Percentiles rank a stretch among this genome's conserved stretches.
These are phyloP conservation scores for Mycena belliarum DNA, from an alignment of 768 basidiomycete genomes.

Conservation along the genomic window DNA sequence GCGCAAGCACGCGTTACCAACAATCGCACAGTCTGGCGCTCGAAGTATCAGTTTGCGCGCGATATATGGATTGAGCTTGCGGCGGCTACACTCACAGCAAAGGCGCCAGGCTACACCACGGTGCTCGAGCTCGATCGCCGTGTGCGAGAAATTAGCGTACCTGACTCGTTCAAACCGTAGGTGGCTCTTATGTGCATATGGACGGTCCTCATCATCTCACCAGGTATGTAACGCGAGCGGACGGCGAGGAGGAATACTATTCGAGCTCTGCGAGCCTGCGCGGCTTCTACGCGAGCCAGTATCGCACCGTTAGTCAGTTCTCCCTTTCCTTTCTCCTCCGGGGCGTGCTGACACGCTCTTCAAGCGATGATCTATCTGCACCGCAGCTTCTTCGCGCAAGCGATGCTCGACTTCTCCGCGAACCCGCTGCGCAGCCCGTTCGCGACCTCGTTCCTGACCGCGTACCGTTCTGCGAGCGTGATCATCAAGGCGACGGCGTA, in stretches of 20 bases:
- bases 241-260: conserved; percentile 48
- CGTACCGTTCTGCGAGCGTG: conserved; percentile 51
- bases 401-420: conserved; percentile 52
- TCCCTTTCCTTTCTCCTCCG: not conserved
- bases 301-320: conserved; percentile 58
- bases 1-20: too few relatives aligned
- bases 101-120: conserved; percentile 45
- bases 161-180: conserved; percentile 48
- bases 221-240: conserved; percentile 33
- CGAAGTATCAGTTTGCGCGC: conserved; percentile 53
- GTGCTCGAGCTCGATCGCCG: conserved; percentile 53
- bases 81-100: conserved; percentile 50
- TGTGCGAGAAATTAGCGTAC: conserved; percentile 48
- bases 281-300: conserved; percentile 57
- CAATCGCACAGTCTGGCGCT: conserved; percentile 48
- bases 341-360: not conserved
- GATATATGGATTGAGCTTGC: conserved; percentile 52
- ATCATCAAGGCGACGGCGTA: conserved; percentile 52
- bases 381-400: conserved; percentile 59
- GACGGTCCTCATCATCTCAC: too few relatives aligned
- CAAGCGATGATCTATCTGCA: conserved; percentile 56
- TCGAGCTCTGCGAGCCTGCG: conserved; percentile 52
- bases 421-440: conserved; percentile 58
- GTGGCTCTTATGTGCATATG: conserved; percentile 19
- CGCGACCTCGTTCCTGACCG: conserved; percentile 57